These are phyloP conservation scores for Kluyveromyces wickerhamii DNA, from an alignment of 805 yeast species.

Conservation along the genomic window DNA sequence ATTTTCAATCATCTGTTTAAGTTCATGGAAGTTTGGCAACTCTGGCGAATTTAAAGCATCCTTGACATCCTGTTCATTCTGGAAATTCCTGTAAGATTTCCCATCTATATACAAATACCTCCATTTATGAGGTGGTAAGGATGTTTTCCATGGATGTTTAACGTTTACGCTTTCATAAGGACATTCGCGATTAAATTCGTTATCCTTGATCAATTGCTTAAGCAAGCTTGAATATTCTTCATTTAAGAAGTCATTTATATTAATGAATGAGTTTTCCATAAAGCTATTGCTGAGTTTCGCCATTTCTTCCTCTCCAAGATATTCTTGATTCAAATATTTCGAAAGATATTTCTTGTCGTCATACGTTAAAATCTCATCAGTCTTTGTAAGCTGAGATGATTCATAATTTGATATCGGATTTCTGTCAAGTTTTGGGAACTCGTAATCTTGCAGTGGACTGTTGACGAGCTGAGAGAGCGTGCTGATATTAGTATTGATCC, in stretches of 20 bases:
- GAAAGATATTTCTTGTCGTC: conserved; percentile 44
- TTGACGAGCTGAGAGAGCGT: conserved; percentile 76
- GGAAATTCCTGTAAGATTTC: conserved; percentile 29
- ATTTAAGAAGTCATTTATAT: conserved; percentile 55
- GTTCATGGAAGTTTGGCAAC: conserved; percentile 44
- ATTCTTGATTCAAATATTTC: conserved; percentile 48
- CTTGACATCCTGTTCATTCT: conserved; percentile 23
- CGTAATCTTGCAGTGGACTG: conserved; percentile 67
- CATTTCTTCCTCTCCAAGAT: conserved; percentile 36
- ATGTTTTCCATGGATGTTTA: conserved; percentile 74
- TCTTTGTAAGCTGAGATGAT: conserved; percentile 6
- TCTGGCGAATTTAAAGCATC: conserved; percentile 38
- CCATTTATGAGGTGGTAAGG: conserved; percentile 91
- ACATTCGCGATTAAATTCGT: conserved; percentile 53
- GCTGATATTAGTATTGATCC: conserved; percentile 55
- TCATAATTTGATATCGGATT: conserved; percentile 29
- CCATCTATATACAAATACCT: conserved; percentile 80
- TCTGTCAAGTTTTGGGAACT: conserved; percentile 64
- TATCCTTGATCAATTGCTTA: conserved; percentile 39
- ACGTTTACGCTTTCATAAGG: conserved; percentile 54
- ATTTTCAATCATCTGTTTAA: conserved; percentile 13
- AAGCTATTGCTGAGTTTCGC: conserved; percentile 43
- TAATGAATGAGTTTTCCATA: conserved; percentile 59
- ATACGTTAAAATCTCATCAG: conserved; percentile 21
- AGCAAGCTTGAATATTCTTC: conserved; percentile 43